Conservation (phyloP, 2,329 filamentous ascomycete species). For the Fusarium goolgardi region DNA sequence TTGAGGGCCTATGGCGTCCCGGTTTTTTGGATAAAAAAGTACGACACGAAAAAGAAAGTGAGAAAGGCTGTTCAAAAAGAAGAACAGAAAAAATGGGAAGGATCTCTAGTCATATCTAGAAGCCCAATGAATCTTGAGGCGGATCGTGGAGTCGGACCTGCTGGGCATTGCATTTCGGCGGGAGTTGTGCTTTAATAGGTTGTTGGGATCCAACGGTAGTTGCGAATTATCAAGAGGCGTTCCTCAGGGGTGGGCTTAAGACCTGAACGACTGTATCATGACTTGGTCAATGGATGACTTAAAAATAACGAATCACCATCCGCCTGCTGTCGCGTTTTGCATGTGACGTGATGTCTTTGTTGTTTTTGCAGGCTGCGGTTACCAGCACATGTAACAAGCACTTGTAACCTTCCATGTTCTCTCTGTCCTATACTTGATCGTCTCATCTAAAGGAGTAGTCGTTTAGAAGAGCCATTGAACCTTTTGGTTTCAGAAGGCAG, state of each 20-base stretch:
- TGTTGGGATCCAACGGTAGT: constrained; percentile 4
- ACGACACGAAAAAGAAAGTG: constrained; percentile 28
- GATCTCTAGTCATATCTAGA: constrained; percentile 22
- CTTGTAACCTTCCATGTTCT: too few species aligned
- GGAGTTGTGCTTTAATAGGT: constrained; percentile 44
- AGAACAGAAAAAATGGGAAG: constrained; percentile 29
- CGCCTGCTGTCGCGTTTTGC: neutral
- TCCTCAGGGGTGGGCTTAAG: constrained; percentile 39
- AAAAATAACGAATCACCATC: constrained; percentile 39
- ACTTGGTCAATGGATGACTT: constrained; percentile 28
- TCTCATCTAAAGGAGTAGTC: neutral
- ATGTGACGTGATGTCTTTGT: neutral
- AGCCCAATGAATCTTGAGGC: constrained; percentile 16
- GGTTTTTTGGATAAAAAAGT: constrained; percentile 21
- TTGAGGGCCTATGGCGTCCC: neutral
- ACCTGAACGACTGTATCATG: constrained; percentile 42
- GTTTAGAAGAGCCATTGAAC: neutral
- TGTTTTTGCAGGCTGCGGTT: neutral
- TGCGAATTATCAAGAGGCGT: constrained; percentile 41
- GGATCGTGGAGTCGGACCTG: constrained; percentile 34
- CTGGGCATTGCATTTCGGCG: constrained; percentile 46
- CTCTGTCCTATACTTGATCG: neutral
- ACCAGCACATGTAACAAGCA: too few species aligned
- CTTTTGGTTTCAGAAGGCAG: neutral
- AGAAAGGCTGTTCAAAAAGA: constrained; percentile 26